Evolutionary conservation across 2,329 filamentous ascomycete genomes (phyloP).

Genomic region (Nothopassalora personata): DNA sequence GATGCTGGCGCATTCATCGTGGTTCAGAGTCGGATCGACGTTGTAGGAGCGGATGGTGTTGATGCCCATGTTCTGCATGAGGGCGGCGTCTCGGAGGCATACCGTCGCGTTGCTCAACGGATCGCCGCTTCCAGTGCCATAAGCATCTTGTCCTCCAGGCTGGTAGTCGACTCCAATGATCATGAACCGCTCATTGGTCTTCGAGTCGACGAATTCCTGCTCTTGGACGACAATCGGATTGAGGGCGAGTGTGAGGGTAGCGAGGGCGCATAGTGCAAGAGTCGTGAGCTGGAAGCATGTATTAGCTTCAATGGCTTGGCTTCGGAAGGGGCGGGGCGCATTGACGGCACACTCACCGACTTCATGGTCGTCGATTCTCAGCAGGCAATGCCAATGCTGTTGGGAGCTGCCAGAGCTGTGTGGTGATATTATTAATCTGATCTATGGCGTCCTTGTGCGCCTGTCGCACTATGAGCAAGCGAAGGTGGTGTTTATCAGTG

Average conservation of each 20-base stretch:
- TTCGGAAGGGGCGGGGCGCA: neutral
- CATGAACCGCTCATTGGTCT: constrained; percentile 55
- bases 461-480: neutral
- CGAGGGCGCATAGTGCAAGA: constrained; percentile 12
- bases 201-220: constrained; percentile 57
- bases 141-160: constrained; percentile 56
- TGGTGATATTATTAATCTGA: neutral
- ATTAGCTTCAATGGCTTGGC: neutral
- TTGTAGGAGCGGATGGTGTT: constrained; percentile 65
- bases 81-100: constrained; percentile 58
- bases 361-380: neutral
- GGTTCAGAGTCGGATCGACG: constrained; percentile 54
- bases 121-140: constrained; percentile 49
- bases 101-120: constrained; percentile 53
- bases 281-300: neutral
- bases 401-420: neutral
- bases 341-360: neutral
- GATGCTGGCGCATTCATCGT: constrained; percentile 58
- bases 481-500: neutral
- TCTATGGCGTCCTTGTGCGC: neutral
- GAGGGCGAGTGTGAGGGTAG: constrained; percentile 46
- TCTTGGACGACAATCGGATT: constrained; percentile 53
- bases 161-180: constrained; percentile 56
- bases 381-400: neutral
- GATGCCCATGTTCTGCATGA: constrained; percentile 59